phyloP scores from a whole-genome alignment of 2,329 filamentous ascomycete species.

The Penicillium crustosum region DNA sequence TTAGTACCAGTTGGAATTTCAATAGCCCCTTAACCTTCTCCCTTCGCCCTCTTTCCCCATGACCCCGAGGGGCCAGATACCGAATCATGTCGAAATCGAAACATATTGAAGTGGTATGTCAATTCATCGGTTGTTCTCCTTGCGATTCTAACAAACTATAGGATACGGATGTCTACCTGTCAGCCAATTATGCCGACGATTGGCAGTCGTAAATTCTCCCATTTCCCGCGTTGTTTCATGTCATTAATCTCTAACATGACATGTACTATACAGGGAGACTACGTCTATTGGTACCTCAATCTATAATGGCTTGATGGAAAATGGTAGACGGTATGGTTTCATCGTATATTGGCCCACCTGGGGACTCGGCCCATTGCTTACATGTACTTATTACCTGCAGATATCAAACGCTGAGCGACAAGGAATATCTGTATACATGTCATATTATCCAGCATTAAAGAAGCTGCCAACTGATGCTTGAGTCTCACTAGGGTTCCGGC shows the following conservation, averaged over 20 bases:
- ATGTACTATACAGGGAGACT: constrained; percentile 8
- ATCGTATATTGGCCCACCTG: neutral
- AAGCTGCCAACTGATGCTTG: neutral
- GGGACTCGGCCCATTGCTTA: neutral
- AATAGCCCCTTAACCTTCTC: neutral
- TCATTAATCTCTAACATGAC: neutral
- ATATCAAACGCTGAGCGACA: constrained; percentile 18
- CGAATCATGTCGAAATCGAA: neutral
- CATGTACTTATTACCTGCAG: neutral
- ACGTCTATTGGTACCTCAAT: constrained; percentile 19
- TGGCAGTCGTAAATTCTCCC: constrained; percentile 16
- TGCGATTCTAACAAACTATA: neutral
- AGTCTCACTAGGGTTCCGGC: constrained; percentile 13
- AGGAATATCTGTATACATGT: constrained; percentile 13
- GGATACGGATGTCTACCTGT: constrained; percentile 12
- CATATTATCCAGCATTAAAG: neutral
- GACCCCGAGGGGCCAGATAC: neutral
- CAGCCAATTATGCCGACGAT: constrained; percentile 10
- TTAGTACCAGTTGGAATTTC: neutral
- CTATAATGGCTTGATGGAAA: constrained; percentile 17
- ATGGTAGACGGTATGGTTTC: constrained; percentile 17
- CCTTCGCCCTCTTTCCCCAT: neutral
- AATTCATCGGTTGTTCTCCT: neutral
- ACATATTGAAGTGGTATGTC: neutral
- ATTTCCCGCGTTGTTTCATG: neutral